These are phyloP conservation scores for Heteromeles arbutifolia DNA, from an alignment of 306 rosid species.

Conservation along the genomic window DNA sequence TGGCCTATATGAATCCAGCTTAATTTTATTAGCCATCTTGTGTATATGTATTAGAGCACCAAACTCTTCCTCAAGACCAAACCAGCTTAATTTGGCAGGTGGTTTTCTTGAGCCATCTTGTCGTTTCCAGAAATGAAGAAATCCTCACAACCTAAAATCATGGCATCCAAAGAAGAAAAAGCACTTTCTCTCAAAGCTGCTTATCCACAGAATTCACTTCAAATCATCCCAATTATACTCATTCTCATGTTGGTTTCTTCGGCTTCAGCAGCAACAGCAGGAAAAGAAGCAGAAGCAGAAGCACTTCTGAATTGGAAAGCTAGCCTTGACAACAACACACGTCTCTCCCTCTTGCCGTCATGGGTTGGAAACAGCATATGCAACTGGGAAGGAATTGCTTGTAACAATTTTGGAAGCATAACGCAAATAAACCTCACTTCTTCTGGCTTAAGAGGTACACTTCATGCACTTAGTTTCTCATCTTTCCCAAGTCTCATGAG, in stretches of 20 bases:
- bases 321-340: conserved; percentile 7
- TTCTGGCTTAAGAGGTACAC: conserved; percentile 25
- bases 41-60: no score
- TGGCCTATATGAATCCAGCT: no score
- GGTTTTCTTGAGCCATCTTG: background rate
- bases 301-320: conserved; percentile 27
- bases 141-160: background rate
- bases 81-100: background rate
- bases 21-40: no score
- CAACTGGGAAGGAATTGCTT: conserved; percentile 20
- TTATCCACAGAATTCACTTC: no score
- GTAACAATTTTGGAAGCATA: conserved; percentile 10
- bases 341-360: conserved; percentile 12
- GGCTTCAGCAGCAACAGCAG: background rate
- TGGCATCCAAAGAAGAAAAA: background rate
- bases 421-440: conserved; percentile 14
- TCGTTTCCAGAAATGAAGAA: background rate
- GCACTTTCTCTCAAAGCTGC: background rate
- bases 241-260: background rate
- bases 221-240: background rate
- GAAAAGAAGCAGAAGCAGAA: conserved; percentile 12
- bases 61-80: background rate
- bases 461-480: conserved; percentile 14
- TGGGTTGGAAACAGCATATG: conserved; percentile 17
- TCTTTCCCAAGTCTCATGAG: conserved; percentile 12